Evolutionary conservation across 805 yeast species (phyloP).

Genomic region (Pichia pseudocactophila): DNA sequence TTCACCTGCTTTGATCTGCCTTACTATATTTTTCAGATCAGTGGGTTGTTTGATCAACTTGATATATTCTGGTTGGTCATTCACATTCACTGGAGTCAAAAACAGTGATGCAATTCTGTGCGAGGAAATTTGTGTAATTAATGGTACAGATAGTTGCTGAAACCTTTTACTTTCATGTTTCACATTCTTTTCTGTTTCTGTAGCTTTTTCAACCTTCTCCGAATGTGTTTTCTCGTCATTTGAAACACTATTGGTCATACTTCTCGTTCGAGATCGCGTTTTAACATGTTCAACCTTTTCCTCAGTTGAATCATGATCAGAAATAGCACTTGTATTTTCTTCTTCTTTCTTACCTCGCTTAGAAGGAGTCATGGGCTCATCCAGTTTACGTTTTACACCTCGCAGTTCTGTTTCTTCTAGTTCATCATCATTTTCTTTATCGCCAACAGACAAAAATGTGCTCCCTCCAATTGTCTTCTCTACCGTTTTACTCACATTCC

Average conservation of each 20-base stretch:
- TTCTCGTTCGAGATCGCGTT: constrained; percentile 2
- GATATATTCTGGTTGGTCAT: constrained; percentile 64
- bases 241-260: neutral
- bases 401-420: constrained; percentile 1
- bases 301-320: neutral
- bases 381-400: constrained; percentile 4
- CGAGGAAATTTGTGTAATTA: constrained; percentile 56
- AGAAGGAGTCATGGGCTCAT: neutral
- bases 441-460: neutral
- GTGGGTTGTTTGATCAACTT: constrained; percentile 53
- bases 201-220: no score
- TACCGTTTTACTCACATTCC: constrained; percentile 2
- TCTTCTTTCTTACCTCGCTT: neutral
- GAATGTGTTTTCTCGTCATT: neutral
- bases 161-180: constrained; percentile 36
- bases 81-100: constrained; percentile 55
- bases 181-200: neutral
- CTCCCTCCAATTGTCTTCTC: constrained; percentile 1
- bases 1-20: constrained; percentile 48
- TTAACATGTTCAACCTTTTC: neutral
- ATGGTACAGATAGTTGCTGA: constrained; percentile 50
- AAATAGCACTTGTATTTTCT: neutral
- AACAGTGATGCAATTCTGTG: constrained; percentile 70
- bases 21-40: constrained; percentile 56
- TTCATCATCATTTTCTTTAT: constrained; percentile 7